Evolutionary conservation across 371 early-diverging fungal species (phyloP).

Genomic region (Lichtheimia hyalospora): DNA sequence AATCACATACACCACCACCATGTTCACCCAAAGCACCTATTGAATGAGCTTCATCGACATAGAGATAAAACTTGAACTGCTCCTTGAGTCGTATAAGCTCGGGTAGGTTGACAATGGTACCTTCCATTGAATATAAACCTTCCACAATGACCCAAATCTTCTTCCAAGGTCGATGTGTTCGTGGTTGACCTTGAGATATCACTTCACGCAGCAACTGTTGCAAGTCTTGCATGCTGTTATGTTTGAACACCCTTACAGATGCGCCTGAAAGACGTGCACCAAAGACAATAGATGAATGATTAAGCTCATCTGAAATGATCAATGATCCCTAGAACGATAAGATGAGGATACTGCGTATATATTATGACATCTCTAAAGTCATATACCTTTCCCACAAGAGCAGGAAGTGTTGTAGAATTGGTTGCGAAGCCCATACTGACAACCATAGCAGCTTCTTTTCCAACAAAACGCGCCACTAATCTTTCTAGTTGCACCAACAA

Average conservation of each 20-base stretch:
- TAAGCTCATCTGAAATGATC: slow-evolving; percentile 97
- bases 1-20: slow-evolving; percentile 98
- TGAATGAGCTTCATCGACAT: slow-evolving; percentile 99
- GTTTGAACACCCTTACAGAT: slow-evolving; percentile 94
- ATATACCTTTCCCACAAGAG: slow-evolving; percentile 79
- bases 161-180: slow-evolving; percentile 98
- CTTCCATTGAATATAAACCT: slow-evolving; percentile 99
- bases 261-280: slow-evolving; percentile 97
- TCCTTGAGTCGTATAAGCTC: slow-evolving; percentile 91
- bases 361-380: background rate
- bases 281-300: slow-evolving; percentile 96
- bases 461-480: slow-evolving; percentile 94
- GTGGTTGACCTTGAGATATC: slow-evolving; percentile 98
- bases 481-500: slow-evolving; percentile 85
- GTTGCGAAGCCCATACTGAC: slow-evolving; percentile 99
- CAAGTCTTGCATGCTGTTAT: slow-evolving; percentile 87
- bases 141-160: slow-evolving; percentile 98
- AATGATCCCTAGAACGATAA: slow-evolving; percentile 63
- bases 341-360: no score
- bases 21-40: slow-evolving; percentile 96
- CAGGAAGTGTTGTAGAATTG: slow-evolving; percentile 97
- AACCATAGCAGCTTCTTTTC: slow-evolving; percentile 92
- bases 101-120: slow-evolving; percentile 89
- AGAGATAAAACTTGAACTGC: slow-evolving; percentile 96
- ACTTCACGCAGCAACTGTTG: slow-evolving; percentile 87